A percentile compares a stretch with the other conserved stretches of the same genome.
Evolutionary conservation across 1,139 yeast genomes (phyloP).

Genomic region (Lodderomyces beijingensis): DNA sequence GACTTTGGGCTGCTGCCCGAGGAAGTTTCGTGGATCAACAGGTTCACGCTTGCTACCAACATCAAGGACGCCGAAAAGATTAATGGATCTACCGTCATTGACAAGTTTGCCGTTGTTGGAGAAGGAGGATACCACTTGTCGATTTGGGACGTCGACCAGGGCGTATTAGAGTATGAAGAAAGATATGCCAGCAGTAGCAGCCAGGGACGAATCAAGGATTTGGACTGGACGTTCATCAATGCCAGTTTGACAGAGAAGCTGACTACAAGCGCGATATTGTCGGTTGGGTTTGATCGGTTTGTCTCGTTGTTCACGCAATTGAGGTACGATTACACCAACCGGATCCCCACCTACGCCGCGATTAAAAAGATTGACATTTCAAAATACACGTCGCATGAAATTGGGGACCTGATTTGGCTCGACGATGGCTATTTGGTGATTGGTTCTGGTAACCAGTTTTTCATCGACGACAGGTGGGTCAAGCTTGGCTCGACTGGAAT

Average conservation of each 20-base stretch:
- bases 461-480: constrained; percentile 67
- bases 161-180: constrained; percentile 64
- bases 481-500: constrained; percentile 28
- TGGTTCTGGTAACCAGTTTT: constrained; percentile 87
- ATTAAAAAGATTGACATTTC: constrained; percentile 70
- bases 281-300: constrained; percentile 66
- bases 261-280: constrained; percentile 64
- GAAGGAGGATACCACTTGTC: constrained; percentile 46
- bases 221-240: constrained; percentile 79
- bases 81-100: constrained; percentile 65
- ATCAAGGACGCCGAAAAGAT: constrained; percentile 48
- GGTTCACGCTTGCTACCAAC: constrained; percentile 51
- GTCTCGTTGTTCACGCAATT: constrained; percentile 74
- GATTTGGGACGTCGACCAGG: constrained; percentile 73
- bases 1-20: constrained; percentile 9
- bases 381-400: constrained; percentile 68
- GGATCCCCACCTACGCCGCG: constrained; percentile 71
- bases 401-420: constrained; percentile 89
- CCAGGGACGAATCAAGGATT: constrained; percentile 45
- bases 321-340: constrained; percentile 83
- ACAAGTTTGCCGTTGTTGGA: constrained; percentile 70
- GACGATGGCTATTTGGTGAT: constrained; percentile 72
- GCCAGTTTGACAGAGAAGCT: constrained; percentile 17
- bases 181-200: constrained; percentile 36
- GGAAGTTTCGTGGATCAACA: constrained; percentile 43